Base-by-base conservation (phyloP, 1,139 yeast species). In the Kodamaea alishanica region DNA sequence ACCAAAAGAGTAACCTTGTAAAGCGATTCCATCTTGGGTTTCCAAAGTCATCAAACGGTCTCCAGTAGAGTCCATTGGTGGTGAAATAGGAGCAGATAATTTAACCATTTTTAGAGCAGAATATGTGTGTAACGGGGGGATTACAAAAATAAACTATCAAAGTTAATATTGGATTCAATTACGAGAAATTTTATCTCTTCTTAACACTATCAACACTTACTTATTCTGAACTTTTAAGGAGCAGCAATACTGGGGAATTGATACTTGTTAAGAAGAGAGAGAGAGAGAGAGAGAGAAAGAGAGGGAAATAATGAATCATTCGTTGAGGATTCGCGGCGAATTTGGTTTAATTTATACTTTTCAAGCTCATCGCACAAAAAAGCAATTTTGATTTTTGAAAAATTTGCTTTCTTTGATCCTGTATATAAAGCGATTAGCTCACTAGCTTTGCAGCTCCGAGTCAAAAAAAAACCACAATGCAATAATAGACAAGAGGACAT, bases 1-100 rank as follows among this genome's bases (percentile, higher is more conserved):
- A 73, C 99, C 99, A 55, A 94, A 94, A 22, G 98, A 90, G 72
- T 87, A 92, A 67, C 99, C 99, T 69, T 89, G 95, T 53, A 90
- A 76, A 45, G 84, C 81, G 49, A 82, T 67, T 47, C 97, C 97
- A 65, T 89, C 95, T 56, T 87, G 85, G 55, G 95, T 80, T 67
- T 94, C 96, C 62, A 92, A 78, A 45, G 96, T 83, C 77, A 89
- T 81, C 68, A 89, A 72, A 58, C 83, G 81, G 68, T 86, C 88
- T 54, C 86, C 85, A 46, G 83, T 78, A 42, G 87, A 73, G 59
- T 82, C 84, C 81, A 86, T 77, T 51, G 96, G 95, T 43, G 96
- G 96, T 54, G 92, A 75, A 60, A 88, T 85, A 45, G 96, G 96
- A 55, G 77, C 77, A 49, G 85, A 77, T 45, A 63, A 52, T 38